Percentiles rank a stretch among this genome's conserved stretches.
Evolutionary conservation across 139 green algal genomes (phyloP).

Genomic region (Chlamydomonas incerta): DNA sequence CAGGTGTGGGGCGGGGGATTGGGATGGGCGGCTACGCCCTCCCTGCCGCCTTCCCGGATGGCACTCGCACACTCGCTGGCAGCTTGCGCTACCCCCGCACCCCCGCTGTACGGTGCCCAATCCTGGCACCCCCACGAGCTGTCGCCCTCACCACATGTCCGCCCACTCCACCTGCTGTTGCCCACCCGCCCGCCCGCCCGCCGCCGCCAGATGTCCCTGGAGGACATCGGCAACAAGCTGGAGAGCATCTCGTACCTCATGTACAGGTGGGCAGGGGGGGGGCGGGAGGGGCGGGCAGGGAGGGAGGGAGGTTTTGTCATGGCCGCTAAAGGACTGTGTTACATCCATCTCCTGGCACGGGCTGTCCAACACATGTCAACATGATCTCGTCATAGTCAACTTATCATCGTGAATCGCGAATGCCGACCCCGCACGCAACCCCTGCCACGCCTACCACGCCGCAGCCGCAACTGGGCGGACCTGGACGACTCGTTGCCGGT

Average conservation of each 20-base stretch:
- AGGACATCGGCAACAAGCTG: constrained; percentile 4
- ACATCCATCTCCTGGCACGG: too few relatives aligned
- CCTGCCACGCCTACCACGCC: neutral
- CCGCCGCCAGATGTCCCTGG: neutral
- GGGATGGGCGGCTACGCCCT: neutral
- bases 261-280: constrained; percentile 14
- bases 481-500: neutral
- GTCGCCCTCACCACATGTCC: neutral
- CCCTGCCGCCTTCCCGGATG: neutral
- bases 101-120: too few relatives aligned
- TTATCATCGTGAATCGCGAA: too few relatives aligned
- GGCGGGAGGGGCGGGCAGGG: neutral
- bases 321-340: too few relatives aligned
- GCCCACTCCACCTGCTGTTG: too few relatives aligned
- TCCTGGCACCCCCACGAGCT: neutral
- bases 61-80: too few relatives aligned
- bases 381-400: too few relatives aligned
- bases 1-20: neutral
- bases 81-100: neutral
- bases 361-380: too few relatives aligned
- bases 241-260: constrained; percentile 22
- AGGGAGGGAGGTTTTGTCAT: too few relatives aligned
- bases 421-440: too few relatives aligned
- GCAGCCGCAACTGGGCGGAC: constrained; percentile 27
- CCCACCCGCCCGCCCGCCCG: too few relatives aligned